phyloP scores from a whole-genome alignment of 768 basidiomycete species.

The Amanita muscaria region DNA sequence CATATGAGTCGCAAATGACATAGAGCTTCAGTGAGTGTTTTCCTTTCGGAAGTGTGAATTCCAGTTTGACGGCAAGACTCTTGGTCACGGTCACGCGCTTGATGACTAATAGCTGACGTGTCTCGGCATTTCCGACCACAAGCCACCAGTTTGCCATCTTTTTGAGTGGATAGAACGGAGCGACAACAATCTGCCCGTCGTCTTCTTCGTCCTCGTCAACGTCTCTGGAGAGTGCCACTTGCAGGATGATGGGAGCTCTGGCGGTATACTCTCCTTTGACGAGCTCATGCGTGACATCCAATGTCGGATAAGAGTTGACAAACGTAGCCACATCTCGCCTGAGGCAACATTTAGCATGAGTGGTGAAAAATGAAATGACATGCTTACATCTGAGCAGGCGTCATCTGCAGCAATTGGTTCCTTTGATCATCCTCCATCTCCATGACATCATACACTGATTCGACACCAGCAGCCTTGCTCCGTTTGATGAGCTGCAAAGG shows the following conservation, averaged over 20 bases:
- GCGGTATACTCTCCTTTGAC: conserved; percentile 83
- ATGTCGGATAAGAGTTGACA: conserved; percentile 95
- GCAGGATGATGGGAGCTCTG: conserved; percentile 71
- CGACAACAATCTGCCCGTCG: conserved; percentile 78
- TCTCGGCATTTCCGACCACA: conserved; percentile 78
- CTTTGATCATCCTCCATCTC: conserved; percentile 94
- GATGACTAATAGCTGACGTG: conserved; percentile 73
- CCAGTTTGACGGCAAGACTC: conserved; percentile 76
- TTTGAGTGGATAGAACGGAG: conserved; percentile 84
- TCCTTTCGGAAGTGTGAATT: conserved; percentile 84
- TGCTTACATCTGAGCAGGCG: conserved; percentile 77
- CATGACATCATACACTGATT: conserved; percentile 96
- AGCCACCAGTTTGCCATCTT: conserved; percentile 98
- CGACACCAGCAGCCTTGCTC: conserved; percentile 74
- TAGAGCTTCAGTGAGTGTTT: conserved; percentile 75
- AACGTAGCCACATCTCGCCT: conserved; percentile 94
- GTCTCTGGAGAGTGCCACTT: conserved; percentile 75
- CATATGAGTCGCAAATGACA: conserved; percentile 88
- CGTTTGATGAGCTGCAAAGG: conserved; percentile 62
- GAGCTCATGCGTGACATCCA: conserved; percentile 86
- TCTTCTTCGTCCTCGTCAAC: conserved; percentile 69
- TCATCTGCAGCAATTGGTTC: conserved; percentile 76
- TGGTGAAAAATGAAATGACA: neutral
- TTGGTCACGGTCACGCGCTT: conserved; percentile 91
- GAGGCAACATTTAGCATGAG: conserved; percentile 13